Evolutionary conservation across 345 rosid genomes (phyloP).

Genomic region (Salix exigua): DNA sequence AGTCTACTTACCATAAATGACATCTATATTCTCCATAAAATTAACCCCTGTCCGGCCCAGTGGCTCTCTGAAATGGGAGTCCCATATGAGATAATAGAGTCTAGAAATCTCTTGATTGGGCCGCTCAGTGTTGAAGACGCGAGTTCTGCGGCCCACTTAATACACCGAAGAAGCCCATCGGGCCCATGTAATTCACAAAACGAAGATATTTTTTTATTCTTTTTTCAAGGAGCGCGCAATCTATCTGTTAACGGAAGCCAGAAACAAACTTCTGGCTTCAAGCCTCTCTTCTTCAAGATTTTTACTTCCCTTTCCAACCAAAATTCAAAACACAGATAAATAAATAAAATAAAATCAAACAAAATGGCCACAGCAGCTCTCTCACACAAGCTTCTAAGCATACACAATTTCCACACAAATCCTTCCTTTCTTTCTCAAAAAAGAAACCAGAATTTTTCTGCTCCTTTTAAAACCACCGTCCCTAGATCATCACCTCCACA

Average conservation of each 20-base stretch:
- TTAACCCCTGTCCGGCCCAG: no score
- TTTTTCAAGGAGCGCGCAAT: neutral
- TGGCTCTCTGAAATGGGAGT: no score
- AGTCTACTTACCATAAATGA: no score
- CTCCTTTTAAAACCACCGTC: conserved; percentile 20
- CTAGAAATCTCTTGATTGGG: no score
- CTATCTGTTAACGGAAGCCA: neutral
- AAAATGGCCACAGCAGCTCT: conserved; percentile 35
- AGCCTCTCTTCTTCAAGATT: neutral
- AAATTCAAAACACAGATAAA: neutral
- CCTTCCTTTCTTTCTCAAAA: conserved; percentile 6
- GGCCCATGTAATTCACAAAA: neutral
- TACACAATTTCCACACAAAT: conserved; percentile 10
- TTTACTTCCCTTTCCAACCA: neutral
- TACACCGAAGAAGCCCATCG: no score
- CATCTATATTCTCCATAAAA: no score
- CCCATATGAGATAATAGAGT: no score
- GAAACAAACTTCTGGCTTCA: neutral
- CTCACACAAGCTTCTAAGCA: conserved; percentile 27
- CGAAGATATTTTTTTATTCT: neutral
- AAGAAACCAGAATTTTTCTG: conserved; percentile 7
- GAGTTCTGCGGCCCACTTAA: no score
- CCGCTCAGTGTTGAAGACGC: no score
- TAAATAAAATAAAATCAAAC: neutral
- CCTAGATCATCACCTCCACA: conserved; percentile 30